Conservation (phyloP, 2,329 filamentous ascomycete genomes). For the Penicillium sp. region DNA sequence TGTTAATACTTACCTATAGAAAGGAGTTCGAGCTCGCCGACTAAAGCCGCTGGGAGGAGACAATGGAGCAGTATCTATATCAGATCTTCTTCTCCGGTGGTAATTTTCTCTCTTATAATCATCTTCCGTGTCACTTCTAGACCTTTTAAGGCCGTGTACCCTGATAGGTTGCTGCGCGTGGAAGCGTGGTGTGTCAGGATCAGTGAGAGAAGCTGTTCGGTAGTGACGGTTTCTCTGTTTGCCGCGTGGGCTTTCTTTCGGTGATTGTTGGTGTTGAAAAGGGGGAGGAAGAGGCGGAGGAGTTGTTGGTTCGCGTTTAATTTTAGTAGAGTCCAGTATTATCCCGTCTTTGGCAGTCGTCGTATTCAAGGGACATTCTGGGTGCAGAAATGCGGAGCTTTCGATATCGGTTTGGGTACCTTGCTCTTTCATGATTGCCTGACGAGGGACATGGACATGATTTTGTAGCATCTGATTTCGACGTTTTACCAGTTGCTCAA, state of each 20-base stretch:
- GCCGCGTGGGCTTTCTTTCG: not conserved
- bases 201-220: conserved; percentile 8
- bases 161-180: not conserved
- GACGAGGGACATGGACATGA: conserved; percentile 25
- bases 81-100: not conserved
- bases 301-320: not conserved
- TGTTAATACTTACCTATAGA: conserved; percentile 4
- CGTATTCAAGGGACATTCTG: not conserved
- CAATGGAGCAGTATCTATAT: not conserved
- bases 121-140: conserved; percentile 5
- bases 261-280: not conserved
- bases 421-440: conserved; percentile 15
- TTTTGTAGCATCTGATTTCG: conserved; percentile 26
- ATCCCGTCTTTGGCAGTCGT: not conserved
- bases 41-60: not conserved
- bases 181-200: not conserved
- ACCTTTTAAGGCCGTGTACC: conserved; percentile 5
- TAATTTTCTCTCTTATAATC: not conserved
- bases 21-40: not conserved
- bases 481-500: conserved; percentile 41
- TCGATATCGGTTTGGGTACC: conserved; percentile 11
- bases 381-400: not conserved
- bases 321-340: not conserved
- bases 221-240: not conserved
- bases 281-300: not conserved